A percentile compares a stretch with the other conserved stretches of the same genome.
These are phyloP conservation scores for Graphilbum sp. DNA, from an alignment of 2,329 filamentous ascomycete genomes.

Conservation along the genomic window DNA sequence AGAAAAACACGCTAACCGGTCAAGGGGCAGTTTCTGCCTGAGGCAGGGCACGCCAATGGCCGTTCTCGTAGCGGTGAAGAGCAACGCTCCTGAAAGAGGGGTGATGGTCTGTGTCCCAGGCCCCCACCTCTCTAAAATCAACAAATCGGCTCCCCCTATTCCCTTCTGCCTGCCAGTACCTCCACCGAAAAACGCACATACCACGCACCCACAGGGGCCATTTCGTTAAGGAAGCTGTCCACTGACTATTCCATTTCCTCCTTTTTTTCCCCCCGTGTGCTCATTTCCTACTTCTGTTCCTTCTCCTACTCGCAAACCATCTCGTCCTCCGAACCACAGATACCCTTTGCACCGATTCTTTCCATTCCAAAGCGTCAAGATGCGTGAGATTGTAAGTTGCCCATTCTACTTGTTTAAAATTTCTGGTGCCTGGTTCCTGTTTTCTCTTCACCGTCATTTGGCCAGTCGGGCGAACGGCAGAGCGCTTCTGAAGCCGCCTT, in stretches of 20 bases:
- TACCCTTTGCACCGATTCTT: neutral
- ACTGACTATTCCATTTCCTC: slow-evolving; percentile 5
- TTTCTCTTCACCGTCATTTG: neutral
- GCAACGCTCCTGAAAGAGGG: slow-evolving; percentile 3
- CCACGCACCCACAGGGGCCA: neutral
- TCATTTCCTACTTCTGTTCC: neutral
- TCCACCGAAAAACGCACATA: neutral
- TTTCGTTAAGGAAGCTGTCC: slow-evolving; percentile 1
- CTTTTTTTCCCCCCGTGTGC: neutral
- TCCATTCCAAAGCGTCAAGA: slow-evolving; percentile 27
- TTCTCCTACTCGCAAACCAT: neutral
- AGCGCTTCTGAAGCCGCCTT: too few species aligned
- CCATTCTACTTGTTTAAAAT: neutral
- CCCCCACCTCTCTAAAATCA: slow-evolving; percentile 2
- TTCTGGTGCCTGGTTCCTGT: neutral
- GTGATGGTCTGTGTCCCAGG: neutral
- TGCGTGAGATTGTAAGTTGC: slow-evolving; percentile 58
- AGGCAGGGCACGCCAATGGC: slow-evolving; percentile 3
- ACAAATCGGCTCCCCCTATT: neutral
- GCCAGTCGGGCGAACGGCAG: too few species aligned
- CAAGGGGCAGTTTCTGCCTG: slow-evolving; percentile 5
- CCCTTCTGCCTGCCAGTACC: neutral
- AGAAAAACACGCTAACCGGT: slow-evolving; percentile 7
- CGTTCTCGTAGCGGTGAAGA: neutral
- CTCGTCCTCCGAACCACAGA: neutral